A percentile compares a stretch with the other conserved stretches of the same genome.
Conservation (phyloP, 371 early-diverging fungal genomes). For the Rhizomucor miehei region DNA sequence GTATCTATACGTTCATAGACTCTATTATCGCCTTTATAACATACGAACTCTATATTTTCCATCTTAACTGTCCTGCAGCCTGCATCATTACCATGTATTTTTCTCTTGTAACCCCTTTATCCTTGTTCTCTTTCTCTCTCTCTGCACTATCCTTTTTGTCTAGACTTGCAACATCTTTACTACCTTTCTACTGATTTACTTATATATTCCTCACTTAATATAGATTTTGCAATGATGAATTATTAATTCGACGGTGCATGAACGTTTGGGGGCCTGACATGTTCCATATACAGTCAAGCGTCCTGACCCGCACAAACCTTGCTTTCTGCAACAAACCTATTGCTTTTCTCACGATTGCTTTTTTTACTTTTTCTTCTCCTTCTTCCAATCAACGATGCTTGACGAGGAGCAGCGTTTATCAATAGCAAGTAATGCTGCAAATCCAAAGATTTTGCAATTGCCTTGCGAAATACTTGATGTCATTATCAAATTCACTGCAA, state of each 20-base stretch:
- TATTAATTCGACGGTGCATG: too few relatives aligned
- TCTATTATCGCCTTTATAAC: neutral
- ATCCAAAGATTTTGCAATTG: constrained; percentile 17
- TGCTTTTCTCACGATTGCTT: neutral
- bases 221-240: too few relatives aligned
- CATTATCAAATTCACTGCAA: constrained; percentile 25
- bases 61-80: too few relatives aligned
- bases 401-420: neutral
- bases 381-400: too few relatives aligned
- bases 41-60: too few relatives aligned
- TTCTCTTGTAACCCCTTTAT: too few relatives aligned
- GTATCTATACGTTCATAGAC: neutral
- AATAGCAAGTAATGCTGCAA: neutral
- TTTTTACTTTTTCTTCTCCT: too few relatives aligned
- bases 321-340: neutral
- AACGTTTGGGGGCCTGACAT: too few relatives aligned
- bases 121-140: too few relatives aligned
- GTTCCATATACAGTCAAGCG: neutral
- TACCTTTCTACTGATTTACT: neutral
- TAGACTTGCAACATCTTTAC: neutral
- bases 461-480: constrained; percentile 39
- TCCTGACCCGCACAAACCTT: neutral
- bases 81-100: too few relatives aligned
- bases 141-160: too few relatives aligned
- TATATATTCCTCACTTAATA: too few relatives aligned